Evolutionary conservation across 768 basidiomycete genomes (phyloP).

Genomic region (Psilocybe azurescens): DNA sequence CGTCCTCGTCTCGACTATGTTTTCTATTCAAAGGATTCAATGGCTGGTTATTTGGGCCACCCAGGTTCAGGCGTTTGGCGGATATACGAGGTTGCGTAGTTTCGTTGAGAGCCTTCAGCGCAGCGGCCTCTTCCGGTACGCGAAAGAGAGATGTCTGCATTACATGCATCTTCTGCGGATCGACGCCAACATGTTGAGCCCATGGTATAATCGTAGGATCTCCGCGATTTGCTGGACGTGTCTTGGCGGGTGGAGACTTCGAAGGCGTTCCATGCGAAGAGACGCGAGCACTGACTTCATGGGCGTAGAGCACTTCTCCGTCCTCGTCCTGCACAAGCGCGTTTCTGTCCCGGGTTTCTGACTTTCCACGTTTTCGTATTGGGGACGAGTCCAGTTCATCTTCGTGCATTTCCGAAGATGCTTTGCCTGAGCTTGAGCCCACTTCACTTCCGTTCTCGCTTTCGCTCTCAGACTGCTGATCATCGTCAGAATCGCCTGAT

Average conservation of each 20-base stretch:
- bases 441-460: slow-evolving; percentile 32
- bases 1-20: slow-evolving; percentile 81
- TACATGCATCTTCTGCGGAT: slow-evolving; percentile 87
- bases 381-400: slow-evolving; percentile 45
- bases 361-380: slow-evolving; percentile 24
- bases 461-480: slow-evolving; percentile 29
- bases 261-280: slow-evolving; percentile 37
- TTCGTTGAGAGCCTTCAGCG: slow-evolving; percentile 58
- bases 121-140: slow-evolving; percentile 74
- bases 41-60: slow-evolving; percentile 37
- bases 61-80: slow-evolving; percentile 34
- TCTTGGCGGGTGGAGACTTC: slow-evolving; percentile 38
- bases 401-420: slow-evolving; percentile 55
- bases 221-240: slow-evolving; percentile 30
- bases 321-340: slow-evolving; percentile 61
- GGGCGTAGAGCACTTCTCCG: slow-evolving; percentile 50
- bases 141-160: slow-evolving; percentile 93
- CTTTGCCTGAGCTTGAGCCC: slow-evolving; percentile 40
- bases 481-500: slow-evolving; percentile 34
- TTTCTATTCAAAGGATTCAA: slow-evolving; percentile 53
- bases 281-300: slow-evolving; percentile 45
- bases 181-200: slow-evolving; percentile 77
- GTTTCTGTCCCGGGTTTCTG: slow-evolving; percentile 38
- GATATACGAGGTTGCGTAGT: slow-evolving; percentile 33
- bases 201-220: slow-evolving; percentile 68